phyloP scores from a whole-genome alignment of 2,329 filamentous ascomycete species.

The Epichloe elymi region DNA sequence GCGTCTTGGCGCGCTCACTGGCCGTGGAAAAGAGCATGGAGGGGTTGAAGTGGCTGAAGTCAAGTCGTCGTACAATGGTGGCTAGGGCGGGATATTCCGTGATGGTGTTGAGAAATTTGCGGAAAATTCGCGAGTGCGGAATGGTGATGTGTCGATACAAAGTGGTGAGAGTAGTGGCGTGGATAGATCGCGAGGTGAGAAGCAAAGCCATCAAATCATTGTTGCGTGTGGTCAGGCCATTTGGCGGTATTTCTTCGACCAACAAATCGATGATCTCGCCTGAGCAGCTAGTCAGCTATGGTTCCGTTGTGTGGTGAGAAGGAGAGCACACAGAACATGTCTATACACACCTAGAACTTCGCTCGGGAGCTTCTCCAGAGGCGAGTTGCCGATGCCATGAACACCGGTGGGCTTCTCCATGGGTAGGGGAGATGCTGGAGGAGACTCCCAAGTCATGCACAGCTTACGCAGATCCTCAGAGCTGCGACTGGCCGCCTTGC shows the following conservation, averaged over 20 bases:
- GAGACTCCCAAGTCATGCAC: slow-evolving; percentile 40
- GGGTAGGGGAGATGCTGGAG: slow-evolving; percentile 19
- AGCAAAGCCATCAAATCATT: slow-evolving; percentile 65
- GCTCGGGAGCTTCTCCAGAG: slow-evolving; percentile 53
- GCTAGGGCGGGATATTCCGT: slow-evolving; percentile 54
- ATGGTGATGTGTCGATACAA: slow-evolving; percentile 72
- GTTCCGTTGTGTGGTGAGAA: neutral
- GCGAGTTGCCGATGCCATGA: slow-evolving; percentile 34
- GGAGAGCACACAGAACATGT: neutral
- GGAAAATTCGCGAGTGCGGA: slow-evolving; percentile 71
- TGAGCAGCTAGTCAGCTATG: slow-evolving; percentile 17
- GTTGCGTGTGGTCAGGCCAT: slow-evolving; percentile 63
- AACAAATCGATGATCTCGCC: slow-evolving; percentile 64
- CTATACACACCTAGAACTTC: slow-evolving; percentile 55
- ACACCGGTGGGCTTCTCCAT: slow-evolving; percentile 17
- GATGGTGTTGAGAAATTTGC: slow-evolving; percentile 64
- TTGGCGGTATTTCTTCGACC: slow-evolving; percentile 57
- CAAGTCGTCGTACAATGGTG: slow-evolving; percentile 62
- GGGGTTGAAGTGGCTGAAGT: slow-evolving; percentile 79
- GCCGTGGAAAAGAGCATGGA: slow-evolving; percentile 63
- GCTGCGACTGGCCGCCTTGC: slow-evolving; percentile 47
- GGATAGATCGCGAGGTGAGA: slow-evolving; percentile 60
- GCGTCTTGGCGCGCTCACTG: slow-evolving; percentile 60
- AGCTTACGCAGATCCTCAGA: slow-evolving; percentile 45
- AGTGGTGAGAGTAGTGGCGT: slow-evolving; percentile 59